phyloP scores from a whole-genome alignment of 139 green algal species.

The Monoraphidium neglectum region DNA sequence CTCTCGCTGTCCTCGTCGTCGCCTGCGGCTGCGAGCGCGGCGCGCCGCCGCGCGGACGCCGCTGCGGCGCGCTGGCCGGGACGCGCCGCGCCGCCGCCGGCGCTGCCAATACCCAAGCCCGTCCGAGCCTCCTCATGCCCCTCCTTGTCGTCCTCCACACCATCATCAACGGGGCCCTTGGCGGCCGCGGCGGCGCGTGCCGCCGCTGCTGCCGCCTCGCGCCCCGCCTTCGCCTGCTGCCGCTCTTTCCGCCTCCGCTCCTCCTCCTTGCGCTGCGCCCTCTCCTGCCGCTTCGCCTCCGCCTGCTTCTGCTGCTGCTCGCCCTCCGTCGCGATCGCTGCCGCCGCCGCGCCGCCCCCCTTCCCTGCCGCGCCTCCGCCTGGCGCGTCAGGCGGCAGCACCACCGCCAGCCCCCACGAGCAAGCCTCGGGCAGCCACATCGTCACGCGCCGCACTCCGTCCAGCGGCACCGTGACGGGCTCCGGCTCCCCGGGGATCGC shows the following conservation, averaged over 20 bases:
- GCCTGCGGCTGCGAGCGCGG: too few relatives aligned
- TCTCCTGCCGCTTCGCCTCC: background rate
- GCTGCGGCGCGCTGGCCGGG: too few relatives aligned
- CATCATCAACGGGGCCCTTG: background rate
- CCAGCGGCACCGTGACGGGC: background rate
- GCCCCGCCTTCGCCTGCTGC: background rate
- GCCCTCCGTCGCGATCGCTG: background rate
- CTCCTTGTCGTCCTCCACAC: constrained; percentile 6
- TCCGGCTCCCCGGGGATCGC: background rate
- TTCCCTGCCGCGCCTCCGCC: background rate
- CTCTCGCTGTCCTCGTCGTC: too few relatives aligned
- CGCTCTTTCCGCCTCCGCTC: background rate
- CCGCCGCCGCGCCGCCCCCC: background rate
- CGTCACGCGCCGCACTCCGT: constrained; percentile 6
- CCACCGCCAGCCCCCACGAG: constrained; percentile 7
- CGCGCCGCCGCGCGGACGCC: too few relatives aligned
- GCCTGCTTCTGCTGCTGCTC: constrained; percentile 1
- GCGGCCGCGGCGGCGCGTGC: background rate
- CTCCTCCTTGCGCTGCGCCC: constrained; percentile 2
- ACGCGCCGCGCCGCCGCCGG: too few relatives aligned
- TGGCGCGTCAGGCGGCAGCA: background rate
- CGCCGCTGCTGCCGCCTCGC: background rate
- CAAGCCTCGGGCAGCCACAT: constrained; percentile 16
- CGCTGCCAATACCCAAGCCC: background rate
- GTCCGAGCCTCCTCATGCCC: background rate